A percentile compares a stretch with the other conserved stretches of the same genome.
phyloP scores from a whole-genome alignment of 129 eudicot genomes.

The Chrysanthemum lavandulifolium region DNA sequence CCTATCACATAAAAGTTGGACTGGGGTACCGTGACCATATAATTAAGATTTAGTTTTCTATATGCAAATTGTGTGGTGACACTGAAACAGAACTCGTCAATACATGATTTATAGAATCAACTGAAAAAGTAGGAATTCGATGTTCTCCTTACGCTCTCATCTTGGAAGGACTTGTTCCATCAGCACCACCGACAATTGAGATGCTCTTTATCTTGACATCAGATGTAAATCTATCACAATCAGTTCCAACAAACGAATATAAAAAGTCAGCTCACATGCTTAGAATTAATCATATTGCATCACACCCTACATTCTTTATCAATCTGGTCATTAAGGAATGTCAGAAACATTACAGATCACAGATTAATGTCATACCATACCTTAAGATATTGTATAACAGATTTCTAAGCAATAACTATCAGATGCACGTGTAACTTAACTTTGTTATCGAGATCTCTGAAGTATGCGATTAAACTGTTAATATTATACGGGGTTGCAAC shows the following conservation, averaged over 20 bases:
- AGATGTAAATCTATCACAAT: constrained; percentile 73
- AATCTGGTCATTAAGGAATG: background rate
- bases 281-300: constrained; percentile 6
- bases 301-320: background rate
- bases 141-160: constrained; percentile 92
- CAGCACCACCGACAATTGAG: constrained; percentile 91
- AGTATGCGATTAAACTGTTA: background rate
- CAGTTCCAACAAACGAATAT: constrained; percentile 19
- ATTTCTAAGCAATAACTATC: constrained; percentile 4
- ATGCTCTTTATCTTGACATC: constrained; percentile 99
- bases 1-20: constrained; percentile 6
- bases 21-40: constrained; percentile 11
- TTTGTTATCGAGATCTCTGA: background rate
- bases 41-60: constrained; percentile 2
- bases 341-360: constrained; percentile 4
- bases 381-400: constrained; percentile 9
- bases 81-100: constrained; percentile 1
- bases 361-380: background rate
- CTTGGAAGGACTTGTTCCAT: constrained; percentile 96
- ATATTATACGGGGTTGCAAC: background rate
- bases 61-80: background rate
- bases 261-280: constrained; percentile 10
- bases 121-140: background rate
- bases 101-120: background rate
- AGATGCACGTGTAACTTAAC: constrained; percentile 6